Conservation (phyloP, 2,329 filamentous ascomycete genomes). For the Huntiella omanensis region DNA sequence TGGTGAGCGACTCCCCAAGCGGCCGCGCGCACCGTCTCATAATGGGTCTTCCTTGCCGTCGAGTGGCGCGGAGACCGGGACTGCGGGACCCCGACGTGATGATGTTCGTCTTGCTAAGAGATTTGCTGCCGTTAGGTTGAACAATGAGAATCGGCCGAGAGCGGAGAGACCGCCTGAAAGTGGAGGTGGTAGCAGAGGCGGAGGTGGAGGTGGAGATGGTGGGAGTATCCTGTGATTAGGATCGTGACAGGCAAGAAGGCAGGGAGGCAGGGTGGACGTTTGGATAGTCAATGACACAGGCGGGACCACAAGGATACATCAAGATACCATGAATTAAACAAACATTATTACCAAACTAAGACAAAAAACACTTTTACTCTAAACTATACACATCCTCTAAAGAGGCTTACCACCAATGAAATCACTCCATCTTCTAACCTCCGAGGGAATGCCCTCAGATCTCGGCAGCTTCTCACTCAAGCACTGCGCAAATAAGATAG, state of each 20-base stretch:
- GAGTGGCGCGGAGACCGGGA: slow-evolving; percentile 5
- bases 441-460: slow-evolving; percentile 67
- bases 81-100: slow-evolving; percentile 16
- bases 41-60: slow-evolving; percentile 2
- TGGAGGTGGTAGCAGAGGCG: background rate
- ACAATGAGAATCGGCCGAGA: slow-evolving; percentile 18
- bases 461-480: slow-evolving; percentile 93
- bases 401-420: slow-evolving; percentile 77
- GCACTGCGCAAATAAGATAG: slow-evolving; percentile 86
- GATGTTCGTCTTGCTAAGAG: slow-evolving; percentile 44
- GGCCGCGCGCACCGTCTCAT: slow-evolving; percentile 20
- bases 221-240: background rate
- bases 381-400: slow-evolving; percentile 26
- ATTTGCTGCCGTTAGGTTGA: slow-evolving; percentile 48
- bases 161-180: slow-evolving; percentile 4
- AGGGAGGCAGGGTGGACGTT: too few species aligned
- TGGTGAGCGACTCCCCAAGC: slow-evolving; percentile 89
- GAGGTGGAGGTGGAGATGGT: background rate
- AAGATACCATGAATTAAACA: too few species aligned
- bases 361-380: background rate
- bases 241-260: too few species aligned
- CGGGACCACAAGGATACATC: background rate
- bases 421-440: slow-evolving; percentile 88
- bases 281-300: too few species aligned
- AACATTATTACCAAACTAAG: background rate